Conservation (phyloP, 176 grass and related monocot genomes). For the Ensete ventricosum region DNA sequence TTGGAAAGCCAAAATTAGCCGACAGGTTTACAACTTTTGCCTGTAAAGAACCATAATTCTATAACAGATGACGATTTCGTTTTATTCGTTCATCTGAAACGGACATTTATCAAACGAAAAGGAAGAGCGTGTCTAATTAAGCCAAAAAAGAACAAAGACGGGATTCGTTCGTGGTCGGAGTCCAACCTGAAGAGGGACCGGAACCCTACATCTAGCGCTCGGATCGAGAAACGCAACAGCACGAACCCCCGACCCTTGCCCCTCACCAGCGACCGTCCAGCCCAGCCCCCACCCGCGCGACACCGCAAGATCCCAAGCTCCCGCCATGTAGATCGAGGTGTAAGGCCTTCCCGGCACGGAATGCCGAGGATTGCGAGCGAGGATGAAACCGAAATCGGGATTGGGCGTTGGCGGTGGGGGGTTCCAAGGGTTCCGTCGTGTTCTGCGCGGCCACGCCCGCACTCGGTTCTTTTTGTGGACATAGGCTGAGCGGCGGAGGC, state of each 20-base stretch:
- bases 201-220: neutral
- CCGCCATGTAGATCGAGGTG: constrained; percentile 39
- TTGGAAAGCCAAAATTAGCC: neutral
- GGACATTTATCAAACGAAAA: neutral
- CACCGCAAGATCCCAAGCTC: constrained; percentile 21
- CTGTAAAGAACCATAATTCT: neutral
- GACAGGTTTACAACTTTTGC: neutral
- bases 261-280: neutral
- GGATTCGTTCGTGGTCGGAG: neutral
- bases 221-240: neutral
- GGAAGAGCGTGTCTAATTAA: neutral
- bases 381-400: neutral
- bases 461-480: neutral
- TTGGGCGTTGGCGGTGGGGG: neutral
- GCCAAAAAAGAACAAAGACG: neutral
- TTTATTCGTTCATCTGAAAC: neutral
- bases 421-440: neutral
- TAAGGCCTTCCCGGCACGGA: neutral
- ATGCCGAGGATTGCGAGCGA: neutral
- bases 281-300: neutral
- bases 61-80: neutral
- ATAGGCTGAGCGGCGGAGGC: neutral
- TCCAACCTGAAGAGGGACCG: constrained; percentile 5
- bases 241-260: neutral
- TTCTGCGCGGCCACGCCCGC: neutral